Evolutionary conservation across 148 eudicot species (phyloP).

Genomic region (Diospyros kaki): DNA sequence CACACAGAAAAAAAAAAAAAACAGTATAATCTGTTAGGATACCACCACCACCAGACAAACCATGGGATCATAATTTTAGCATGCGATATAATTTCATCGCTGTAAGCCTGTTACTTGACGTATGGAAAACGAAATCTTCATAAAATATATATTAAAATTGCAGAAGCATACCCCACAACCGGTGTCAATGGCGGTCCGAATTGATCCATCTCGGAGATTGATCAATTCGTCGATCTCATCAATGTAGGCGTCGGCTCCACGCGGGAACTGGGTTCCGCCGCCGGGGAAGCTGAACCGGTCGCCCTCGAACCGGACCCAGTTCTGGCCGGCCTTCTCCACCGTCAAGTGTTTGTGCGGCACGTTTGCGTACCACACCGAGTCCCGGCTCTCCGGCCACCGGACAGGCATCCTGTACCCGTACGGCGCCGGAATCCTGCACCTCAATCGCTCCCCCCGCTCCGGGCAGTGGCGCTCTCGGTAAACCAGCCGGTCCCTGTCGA

Average conservation of each 20-base stretch:
- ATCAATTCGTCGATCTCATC: conserved; percentile 75
- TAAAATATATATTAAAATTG: background rate
- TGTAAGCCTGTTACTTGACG: too few species aligned
- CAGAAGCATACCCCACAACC: conserved; percentile 81
- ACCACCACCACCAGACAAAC: too few species aligned
- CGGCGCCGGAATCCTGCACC: conserved; percentile 78
- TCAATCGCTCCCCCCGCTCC: conserved; percentile 32
- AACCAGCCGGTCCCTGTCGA: conserved; percentile 40
- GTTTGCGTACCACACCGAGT: conserved; percentile 70
- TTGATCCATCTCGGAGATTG: conserved; percentile 56
- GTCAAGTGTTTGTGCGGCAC: conserved; percentile 93
- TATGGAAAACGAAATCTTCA: too few species aligned
- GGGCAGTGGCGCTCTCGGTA: conserved; percentile 93
- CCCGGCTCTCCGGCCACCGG: conserved; percentile 80
- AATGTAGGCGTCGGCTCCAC: conserved; percentile 78
- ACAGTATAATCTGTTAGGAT: too few species aligned
- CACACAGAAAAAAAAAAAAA: too few species aligned
- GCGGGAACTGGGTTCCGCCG: conserved; percentile 89
- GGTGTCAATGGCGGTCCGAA: conserved; percentile 86
- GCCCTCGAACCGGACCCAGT: conserved; percentile 81
- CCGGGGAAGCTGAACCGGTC: conserved; percentile 89
- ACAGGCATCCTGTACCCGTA: conserved; percentile 60
- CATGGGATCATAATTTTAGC: too few species aligned
- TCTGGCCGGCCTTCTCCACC: conserved; percentile 85
- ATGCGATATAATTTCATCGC: too few species aligned